Evolutionary conservation across 306 rosid species (phyloP).

Genomic region (Casuarina cunninghamiana): DNA sequence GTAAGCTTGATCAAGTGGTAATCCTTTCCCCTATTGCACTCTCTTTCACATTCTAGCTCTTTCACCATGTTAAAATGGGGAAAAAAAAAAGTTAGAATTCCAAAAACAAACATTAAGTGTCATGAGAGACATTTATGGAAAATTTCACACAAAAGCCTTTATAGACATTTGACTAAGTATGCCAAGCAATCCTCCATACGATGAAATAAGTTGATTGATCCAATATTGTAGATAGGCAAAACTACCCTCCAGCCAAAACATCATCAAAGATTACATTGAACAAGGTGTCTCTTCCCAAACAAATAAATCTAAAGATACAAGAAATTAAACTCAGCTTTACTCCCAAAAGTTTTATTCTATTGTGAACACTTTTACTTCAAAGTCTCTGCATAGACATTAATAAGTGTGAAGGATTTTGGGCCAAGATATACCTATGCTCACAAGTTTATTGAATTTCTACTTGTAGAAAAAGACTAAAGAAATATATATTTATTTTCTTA

Average conservation of each 20-base stretch:
- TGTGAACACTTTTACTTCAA: not conserved
- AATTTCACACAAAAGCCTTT: constrained; percentile 4
- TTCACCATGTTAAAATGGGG: constrained; percentile 19
- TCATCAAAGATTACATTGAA: not conserved
- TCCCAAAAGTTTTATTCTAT: not conserved
- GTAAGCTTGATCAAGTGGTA: constrained; percentile 90
- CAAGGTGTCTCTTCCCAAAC: not conserved
- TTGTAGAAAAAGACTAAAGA: not conserved
- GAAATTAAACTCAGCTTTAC: not conserved
- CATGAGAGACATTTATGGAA: not conserved
- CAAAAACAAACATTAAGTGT: constrained; percentile 23
- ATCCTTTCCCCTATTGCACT: constrained; percentile 97
- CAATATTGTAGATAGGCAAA: not conserved
- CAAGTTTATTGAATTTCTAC: not conserved
- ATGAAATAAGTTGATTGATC: not conserved
- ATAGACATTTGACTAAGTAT: constrained; percentile 4
- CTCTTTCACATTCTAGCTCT: constrained; percentile 92
- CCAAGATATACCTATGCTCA: not conserved
- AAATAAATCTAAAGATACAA: not conserved
- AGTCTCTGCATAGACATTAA: not conserved
- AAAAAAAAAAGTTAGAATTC: constrained; percentile 1
- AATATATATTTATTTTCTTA: not conserved
- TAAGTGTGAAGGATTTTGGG: not conserved
- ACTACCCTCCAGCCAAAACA: not conserved
- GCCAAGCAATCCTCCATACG: constrained; percentile 10